Evolutionary conservation across 805 yeast species (phyloP).

Genomic region (Starmerella bombicola): DNA sequence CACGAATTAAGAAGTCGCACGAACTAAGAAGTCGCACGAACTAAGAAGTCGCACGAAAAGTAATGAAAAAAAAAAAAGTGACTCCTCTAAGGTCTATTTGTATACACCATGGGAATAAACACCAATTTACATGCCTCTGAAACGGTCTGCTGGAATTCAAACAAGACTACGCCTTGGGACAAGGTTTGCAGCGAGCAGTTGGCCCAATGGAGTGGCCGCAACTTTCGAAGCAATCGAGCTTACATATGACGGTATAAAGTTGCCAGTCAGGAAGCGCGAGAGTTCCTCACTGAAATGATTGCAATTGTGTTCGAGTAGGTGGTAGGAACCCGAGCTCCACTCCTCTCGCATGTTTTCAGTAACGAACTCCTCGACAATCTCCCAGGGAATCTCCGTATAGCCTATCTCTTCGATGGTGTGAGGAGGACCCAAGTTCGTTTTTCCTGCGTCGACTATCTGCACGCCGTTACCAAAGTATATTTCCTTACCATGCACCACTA

Average conservation of each 20-base stretch:
- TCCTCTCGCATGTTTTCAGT: constrained; percentile 36
- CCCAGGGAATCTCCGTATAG: constrained; percentile 39
- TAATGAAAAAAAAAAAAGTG: constrained; percentile 1
- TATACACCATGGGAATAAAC: no score
- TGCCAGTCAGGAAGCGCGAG: constrained; percentile 46
- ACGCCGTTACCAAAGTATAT: constrained; percentile 52
- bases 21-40: no score
- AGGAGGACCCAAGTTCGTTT: constrained; percentile 49
- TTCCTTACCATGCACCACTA: constrained; percentile 44
- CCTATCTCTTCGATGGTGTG: constrained; percentile 43
- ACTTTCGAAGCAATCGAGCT: constrained; percentile 42
- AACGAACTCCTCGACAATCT: constrained; percentile 42
- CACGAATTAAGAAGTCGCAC: no score
- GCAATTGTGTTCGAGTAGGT: constrained; percentile 52
- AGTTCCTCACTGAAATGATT: constrained; percentile 52
- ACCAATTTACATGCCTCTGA: no score
- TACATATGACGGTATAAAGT: constrained; percentile 42
- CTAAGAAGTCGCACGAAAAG: neutral
- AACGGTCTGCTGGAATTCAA: no score
- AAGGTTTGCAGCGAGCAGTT: constrained; percentile 33
- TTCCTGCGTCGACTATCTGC: constrained; percentile 37
- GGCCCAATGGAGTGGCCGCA: constrained; percentile 40
- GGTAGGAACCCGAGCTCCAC: constrained; percentile 39
- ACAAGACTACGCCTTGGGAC: constrained; percentile 10
- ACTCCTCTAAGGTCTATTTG: no score